Evolutionary conservation across 2,329 filamentous ascomycete species (phyloP).

Genomic region (Aspergillus fumigatus): DNA sequence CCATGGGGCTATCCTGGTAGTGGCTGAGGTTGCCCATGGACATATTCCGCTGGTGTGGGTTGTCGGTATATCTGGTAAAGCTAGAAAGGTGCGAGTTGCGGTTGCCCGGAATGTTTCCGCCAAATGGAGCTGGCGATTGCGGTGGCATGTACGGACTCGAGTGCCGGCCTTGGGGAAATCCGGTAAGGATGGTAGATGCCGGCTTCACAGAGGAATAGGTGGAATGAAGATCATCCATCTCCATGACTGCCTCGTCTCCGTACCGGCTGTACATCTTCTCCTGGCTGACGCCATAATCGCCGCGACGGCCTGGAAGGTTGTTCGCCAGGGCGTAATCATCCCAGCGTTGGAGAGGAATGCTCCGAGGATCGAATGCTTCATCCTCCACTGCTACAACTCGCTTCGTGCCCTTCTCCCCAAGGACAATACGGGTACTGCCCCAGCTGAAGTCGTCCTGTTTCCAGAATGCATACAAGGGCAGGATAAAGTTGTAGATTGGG

Average conservation of each 20-base stretch:
- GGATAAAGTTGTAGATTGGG: constrained; percentile 85
- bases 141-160: constrained; percentile 70
- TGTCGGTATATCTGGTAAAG: constrained; percentile 59
- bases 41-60: constrained; percentile 54
- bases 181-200: constrained; percentile 79
- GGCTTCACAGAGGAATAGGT: constrained; percentile 90
- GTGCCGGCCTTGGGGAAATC: constrained; percentile 63
- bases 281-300: constrained; percentile 62
- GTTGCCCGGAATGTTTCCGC: constrained; percentile 48
- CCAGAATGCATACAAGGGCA: constrained; percentile 98
- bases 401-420: constrained; percentile 88
- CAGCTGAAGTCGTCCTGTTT: constrained; percentile 98
- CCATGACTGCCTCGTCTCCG: constrained; percentile 68
- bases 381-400: constrained; percentile 80
- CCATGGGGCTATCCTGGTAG: constrained; percentile 36
- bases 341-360: constrained; percentile 92
- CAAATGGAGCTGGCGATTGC: constrained; percentile 70
- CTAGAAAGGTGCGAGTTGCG: constrained; percentile 68
- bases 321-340: constrained; percentile 89
- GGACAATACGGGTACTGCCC: constrained; percentile 97
- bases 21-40: constrained; percentile 54
- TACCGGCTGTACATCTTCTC: constrained; percentile 55
- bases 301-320: constrained; percentile 85
- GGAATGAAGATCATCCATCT: constrained; percentile 98
- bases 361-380: constrained; percentile 83